Conservation (phyloP, 179 eudicot species). For the Drosera spatulata region DNA sequence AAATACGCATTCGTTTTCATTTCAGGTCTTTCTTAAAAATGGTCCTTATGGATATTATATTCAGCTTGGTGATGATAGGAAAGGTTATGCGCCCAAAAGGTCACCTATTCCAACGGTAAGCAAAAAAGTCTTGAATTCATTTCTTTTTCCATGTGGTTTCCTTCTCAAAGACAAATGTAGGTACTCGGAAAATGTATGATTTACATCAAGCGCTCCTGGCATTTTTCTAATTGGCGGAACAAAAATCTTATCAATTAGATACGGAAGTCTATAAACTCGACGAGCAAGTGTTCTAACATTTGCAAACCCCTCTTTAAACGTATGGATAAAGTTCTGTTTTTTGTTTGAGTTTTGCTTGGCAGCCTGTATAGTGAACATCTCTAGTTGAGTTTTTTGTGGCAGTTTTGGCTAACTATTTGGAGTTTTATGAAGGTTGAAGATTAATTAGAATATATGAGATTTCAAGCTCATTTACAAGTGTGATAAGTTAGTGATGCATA, state of each 20-base stretch:
- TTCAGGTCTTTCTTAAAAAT: conserved; percentile 66
- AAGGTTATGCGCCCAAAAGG: conserved; percentile 77
- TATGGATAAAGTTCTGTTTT: too few species aligned
- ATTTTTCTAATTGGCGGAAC: not conserved
- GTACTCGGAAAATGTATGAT: not conserved
- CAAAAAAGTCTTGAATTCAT: not conserved
- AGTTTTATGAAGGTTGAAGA: too few species aligned
- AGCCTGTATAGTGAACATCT: too few species aligned
- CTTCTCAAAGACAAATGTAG: not conserved
- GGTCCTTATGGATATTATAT: conserved; percentile 93
- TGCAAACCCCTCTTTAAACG: too few species aligned
- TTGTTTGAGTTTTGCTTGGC: too few species aligned
- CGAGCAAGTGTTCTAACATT: not conserved
- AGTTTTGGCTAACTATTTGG: too few species aligned
- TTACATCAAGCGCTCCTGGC: not conserved
- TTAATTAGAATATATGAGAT: too few species aligned
- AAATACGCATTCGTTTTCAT: conserved; percentile 1
- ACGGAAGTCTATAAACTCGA: not conserved
- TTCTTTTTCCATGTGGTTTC: not conserved
- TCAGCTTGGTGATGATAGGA: conserved; percentile 93
- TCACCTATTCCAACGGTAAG: conserved; percentile 27
- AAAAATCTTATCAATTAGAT: not conserved
- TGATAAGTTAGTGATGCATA: too few species aligned
- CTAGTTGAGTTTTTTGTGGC: too few species aligned
- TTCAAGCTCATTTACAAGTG: too few species aligned